A percentile compares a stretch with the other conserved stretches of the same genome.
phyloP scores from a whole-genome alignment of 495 filamentous ascomycete species.

The Penicillium pancosmium region DNA sequence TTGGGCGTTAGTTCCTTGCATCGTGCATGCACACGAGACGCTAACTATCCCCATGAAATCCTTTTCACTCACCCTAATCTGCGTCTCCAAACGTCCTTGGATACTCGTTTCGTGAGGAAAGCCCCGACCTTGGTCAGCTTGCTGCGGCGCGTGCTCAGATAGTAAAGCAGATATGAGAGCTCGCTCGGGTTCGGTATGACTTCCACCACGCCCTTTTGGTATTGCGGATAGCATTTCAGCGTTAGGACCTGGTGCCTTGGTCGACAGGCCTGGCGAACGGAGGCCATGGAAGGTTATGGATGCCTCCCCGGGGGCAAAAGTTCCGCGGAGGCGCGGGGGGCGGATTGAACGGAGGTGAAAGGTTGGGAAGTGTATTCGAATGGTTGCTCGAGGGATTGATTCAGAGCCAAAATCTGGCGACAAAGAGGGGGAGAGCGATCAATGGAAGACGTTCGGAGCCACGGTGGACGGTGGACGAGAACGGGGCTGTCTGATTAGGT shows the following conservation, averaged over 20 bases:
- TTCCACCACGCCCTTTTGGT: conserved; percentile 83
- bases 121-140: conserved; percentile 92
- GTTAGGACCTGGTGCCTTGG: conserved; percentile 93
- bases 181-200: conserved; percentile 93
- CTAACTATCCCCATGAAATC: neutral
- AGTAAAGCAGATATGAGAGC: conserved; percentile 93
- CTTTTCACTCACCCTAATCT: conserved; percentile 69
- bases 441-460: conserved; percentile 17
- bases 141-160: conserved; percentile 86
- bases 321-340: conserved; percentile 4
- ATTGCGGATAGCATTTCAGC: conserved; percentile 90
- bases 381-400: neutral
- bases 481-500: conserved; percentile 35
- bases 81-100: conserved; percentile 79
- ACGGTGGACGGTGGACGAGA: conserved; percentile 30
- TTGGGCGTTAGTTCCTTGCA: conserved; percentile 8
- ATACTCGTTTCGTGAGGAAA: conserved; percentile 88
- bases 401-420: conserved; percentile 15
- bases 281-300: conserved; percentile 48
- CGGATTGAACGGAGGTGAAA: neutral
- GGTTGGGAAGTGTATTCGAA: neutral
- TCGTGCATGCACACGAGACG: neutral
- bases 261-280: conserved; percentile 65
- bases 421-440: conserved; percentile 13
- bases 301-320: conserved; percentile 13